Base-by-base conservation (phyloP, 306 rosid genomes). In the Lupinus albus region DNA sequence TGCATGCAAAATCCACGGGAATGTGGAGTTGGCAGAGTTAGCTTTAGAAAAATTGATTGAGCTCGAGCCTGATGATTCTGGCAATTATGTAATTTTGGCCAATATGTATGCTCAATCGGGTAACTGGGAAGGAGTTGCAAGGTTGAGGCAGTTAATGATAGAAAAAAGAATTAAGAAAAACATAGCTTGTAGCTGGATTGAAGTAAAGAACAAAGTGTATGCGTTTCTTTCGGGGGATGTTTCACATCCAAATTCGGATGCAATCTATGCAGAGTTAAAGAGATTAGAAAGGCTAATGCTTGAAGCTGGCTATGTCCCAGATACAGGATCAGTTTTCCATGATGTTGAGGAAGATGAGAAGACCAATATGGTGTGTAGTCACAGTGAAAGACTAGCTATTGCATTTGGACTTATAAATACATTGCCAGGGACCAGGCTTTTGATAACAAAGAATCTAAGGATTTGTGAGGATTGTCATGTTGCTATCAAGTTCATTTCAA, bases 261-360 rank as follows among this genome's bases (percentile, higher is more conserved):
- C 88, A 61, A 84, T 86, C 82, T 86, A 84, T 68, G 79, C 84
- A 13, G 87, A 89, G 74, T 60, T 89, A 70, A 86, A 61, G 71
- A 80, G 82, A 48, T 71, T 86, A 66, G 93, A 79, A 79, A 78
- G 84, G 25, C 68, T 82, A 46, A 86, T 86, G 92, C 79, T 63
- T 56, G 91, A 89, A 86, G 88, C 87, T 67, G 96, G 93, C 44
- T 89, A 89, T 81, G 76, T 76, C 7, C 86, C 92, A 1, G 81
- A 74, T 38, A 86, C 87, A 16, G 86, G 84, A 62, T 72, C 89
- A 9, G 91, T 89, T 53, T 89, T 86, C 81, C 96, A 86, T 49
- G 96, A 89, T 20, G 96, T 89, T 47, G 92, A 84, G 73, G 92
- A 84, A 70, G 96, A 86, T 67, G 96, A 89, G 72, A 89, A 89